A percentile compares a stretch with the other conserved stretches of the same genome.
These are phyloP conservation scores for Coemansia sp. DNA, from an alignment of 192 early-diverging fungal species.

Conservation along the genomic window DNA sequence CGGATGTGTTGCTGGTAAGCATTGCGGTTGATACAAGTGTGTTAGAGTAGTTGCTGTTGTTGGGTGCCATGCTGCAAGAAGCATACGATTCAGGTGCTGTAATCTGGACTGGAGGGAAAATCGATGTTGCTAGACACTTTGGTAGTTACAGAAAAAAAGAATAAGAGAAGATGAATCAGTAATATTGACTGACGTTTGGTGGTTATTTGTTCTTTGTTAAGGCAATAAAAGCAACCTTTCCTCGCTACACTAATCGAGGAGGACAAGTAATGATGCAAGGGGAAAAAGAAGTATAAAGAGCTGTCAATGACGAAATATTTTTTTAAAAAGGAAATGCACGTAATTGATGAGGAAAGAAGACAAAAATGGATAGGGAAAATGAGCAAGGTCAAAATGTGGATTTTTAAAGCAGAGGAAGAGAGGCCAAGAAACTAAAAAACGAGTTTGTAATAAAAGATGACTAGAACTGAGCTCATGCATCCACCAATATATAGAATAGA, in stretches of 20 bases:
- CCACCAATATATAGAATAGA: too few species aligned
- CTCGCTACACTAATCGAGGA: too few species aligned
- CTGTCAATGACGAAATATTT: slow-evolving; percentile 5
- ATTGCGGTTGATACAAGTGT: slow-evolving; percentile 9
- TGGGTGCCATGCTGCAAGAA: slow-evolving; percentile 7
- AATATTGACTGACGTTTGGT: not conserved
- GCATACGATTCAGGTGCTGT: slow-evolving; percentile 4
- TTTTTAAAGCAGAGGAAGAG: not conserved
- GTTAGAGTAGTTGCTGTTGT: slow-evolving; percentile 7
- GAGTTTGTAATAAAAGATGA: not conserved
- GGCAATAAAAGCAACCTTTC: too few species aligned
- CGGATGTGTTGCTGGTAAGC: slow-evolving; percentile 10
- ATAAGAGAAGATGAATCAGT: not conserved
- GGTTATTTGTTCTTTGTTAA: not conserved
- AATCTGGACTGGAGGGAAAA: not conserved
- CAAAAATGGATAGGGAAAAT: not conserved
- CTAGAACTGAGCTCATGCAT: too few species aligned
- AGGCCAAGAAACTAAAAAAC: not conserved
- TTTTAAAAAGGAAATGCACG: slow-evolving; percentile 2
- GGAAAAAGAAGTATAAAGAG: too few species aligned
- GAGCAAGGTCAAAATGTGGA: not conserved
- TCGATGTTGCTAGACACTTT: not conserved
- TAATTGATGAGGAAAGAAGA: not conserved
- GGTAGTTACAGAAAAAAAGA: not conserved
- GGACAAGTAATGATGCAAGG: too few species aligned